Percentiles rank a stretch among this genome's conserved stretches.
These are phyloP conservation scores for Cerioporus squamosus DNA, from an alignment of 1,284 basidiomycete species.

Conservation along the genomic window DNA sequence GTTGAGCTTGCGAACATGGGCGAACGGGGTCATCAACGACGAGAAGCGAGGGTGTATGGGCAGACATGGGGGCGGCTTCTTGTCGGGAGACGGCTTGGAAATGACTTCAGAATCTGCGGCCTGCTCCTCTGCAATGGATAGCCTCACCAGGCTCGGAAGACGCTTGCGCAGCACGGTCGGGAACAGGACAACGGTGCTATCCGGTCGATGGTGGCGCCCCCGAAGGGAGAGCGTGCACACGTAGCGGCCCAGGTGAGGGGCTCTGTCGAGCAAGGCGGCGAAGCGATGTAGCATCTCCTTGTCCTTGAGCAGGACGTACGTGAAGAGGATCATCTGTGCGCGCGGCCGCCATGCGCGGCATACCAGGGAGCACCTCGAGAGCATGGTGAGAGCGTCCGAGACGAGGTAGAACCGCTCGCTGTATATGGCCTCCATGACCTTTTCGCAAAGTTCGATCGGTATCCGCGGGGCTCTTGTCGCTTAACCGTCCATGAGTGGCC, in stretches of 20 bases:
- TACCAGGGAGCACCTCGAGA: not conserved
- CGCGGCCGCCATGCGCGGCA: constrained; percentile 1
- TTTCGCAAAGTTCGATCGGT: not conserved
- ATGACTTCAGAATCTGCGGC: too few relatives aligned
- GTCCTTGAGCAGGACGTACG: not conserved
- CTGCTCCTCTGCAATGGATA: not conserved
- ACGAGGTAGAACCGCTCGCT: not conserved
- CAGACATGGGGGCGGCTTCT: not conserved
- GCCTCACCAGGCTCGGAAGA: not conserved
- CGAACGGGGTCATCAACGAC: not conserved
- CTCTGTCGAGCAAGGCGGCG: not conserved
- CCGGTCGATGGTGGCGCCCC: not conserved
- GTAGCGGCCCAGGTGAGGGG: not conserved
- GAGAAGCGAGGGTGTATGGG: not conserved
- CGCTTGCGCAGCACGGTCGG: not conserved
- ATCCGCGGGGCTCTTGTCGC: not conserved
- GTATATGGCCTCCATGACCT: not conserved
- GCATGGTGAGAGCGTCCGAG: not conserved
- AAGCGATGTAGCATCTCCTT: not conserved
- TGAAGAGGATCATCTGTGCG: not conserved
- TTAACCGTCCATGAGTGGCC: not conserved
- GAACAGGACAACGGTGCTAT: not conserved
- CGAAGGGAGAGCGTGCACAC: not conserved
- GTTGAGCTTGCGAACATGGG: not conserved
- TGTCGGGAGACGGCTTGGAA: not conserved